A percentile compares a stretch with the other conserved stretches of the same genome.
phyloP scores from a whole-genome alignment of 768 basidiomycete species.

The Mycena capillaripes region DNA sequence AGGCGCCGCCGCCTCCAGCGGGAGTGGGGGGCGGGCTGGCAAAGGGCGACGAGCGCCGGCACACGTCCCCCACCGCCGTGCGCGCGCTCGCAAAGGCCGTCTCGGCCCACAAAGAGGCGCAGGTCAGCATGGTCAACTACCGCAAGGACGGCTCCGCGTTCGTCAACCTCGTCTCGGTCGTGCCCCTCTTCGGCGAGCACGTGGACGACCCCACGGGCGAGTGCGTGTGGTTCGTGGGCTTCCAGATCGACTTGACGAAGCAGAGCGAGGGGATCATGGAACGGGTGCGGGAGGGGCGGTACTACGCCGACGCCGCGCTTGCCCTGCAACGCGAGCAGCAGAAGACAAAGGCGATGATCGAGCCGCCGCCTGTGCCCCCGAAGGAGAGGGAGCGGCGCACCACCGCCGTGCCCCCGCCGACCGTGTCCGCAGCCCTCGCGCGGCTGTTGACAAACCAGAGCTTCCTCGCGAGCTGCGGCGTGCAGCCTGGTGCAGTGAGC shows the following conservation, averaged over 20 bases:
- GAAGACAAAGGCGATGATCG: conserved; percentile 2
- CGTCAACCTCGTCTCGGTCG: conserved; percentile 92
- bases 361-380: background rate
- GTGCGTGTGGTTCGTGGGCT: conserved; percentile 90
- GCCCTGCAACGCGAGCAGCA: no score
- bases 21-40: background rate
- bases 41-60: conserved; percentile 57
- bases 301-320: conserved; percentile 14
- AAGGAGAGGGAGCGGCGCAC: background rate
- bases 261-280: conserved; percentile 89
- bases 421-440: conserved; percentile 12
- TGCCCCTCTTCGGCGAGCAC: conserved; percentile 83
- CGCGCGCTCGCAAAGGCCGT: conserved; percentile 75
- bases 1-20: conserved; percentile 67
- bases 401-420: conserved; percentile 21
- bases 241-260: conserved; percentile 93
- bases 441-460: background rate
- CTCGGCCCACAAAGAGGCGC: conserved; percentile 86
- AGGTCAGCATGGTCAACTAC: conserved; percentile 91
- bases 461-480: conserved; percentile 27
- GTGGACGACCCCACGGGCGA: conserved; percentile 70
- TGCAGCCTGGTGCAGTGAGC: conserved; percentile 28
- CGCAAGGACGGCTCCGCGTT: conserved; percentile 88
- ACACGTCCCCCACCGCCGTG: conserved; percentile 75
- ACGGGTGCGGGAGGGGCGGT: conserved; percentile 79